Evolutionary conservation across 352 stramenopile species (phyloP).

Genomic region (Thraustochytrium sp.): DNA sequence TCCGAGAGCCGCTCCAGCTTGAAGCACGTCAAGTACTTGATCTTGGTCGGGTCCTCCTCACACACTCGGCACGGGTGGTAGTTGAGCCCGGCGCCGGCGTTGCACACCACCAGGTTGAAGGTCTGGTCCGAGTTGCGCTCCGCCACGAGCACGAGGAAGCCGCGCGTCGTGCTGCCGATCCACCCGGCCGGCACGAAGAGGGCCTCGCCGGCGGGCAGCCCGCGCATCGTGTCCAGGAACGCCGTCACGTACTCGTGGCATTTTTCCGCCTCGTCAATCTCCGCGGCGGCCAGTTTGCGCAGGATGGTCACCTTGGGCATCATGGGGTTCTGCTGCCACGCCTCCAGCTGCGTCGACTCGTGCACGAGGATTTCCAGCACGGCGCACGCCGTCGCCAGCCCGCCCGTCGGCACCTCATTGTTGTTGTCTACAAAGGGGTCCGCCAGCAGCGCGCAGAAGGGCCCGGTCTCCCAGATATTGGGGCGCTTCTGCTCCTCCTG

Average conservation of each 20-base stretch:
- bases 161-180: conserved; percentile 63
- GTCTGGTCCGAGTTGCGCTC: conserved; percentile 61
- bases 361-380: conserved; percentile 17
- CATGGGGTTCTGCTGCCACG: conserved; percentile 7
- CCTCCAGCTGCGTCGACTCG: conserved; percentile 20
- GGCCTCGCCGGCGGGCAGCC: conserved; percentile 50
- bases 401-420: not conserved
- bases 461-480: not conserved
- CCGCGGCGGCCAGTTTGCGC: conserved; percentile 67
- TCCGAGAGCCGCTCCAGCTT: conserved; percentile 62
- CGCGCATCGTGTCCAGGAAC: conserved; percentile 61
- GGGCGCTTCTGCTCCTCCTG: not conserved
- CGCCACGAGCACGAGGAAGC: conserved; percentile 71
- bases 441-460: conserved; percentile 1
- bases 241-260: conserved; percentile 60
- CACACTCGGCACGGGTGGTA: conserved; percentile 60
- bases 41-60: conserved; percentile 53
- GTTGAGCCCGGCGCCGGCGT: conserved; percentile 71
- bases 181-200: conserved; percentile 69
- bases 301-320: conserved; percentile 46
- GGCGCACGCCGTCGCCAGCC: not conserved
- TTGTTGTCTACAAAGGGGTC: conserved; percentile 42
- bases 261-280: conserved; percentile 75
- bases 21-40: conserved; percentile 68
- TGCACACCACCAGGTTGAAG: conserved; percentile 76